Conservation (phyloP, 768 basidiomycete species). For the Tephrocybe sp. region DNA sequence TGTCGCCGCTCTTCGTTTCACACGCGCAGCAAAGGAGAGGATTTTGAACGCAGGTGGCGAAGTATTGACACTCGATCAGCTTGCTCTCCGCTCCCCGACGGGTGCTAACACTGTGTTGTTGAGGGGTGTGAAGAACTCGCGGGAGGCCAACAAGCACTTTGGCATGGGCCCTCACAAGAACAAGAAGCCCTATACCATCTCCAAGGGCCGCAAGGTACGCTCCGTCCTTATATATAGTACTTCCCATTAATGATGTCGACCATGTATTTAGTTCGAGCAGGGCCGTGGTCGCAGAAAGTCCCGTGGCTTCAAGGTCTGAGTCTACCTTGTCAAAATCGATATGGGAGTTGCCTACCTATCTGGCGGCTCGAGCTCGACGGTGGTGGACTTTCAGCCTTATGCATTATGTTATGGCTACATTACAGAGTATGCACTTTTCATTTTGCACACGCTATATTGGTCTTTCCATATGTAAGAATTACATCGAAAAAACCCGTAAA, state of each 20-base stretch:
- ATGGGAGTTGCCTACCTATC: conserved; percentile 22
- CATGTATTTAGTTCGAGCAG: conserved; percentile 75
- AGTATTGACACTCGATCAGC: conserved; percentile 92
- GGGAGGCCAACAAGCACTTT: conserved; percentile 97
- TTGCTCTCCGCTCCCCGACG: conserved; percentile 91
- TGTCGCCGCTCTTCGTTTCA: conserved; percentile 94
- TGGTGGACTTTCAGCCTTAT: conserved; percentile 30
- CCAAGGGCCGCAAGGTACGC: conserved; percentile 92
- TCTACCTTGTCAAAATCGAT: conserved; percentile 31
- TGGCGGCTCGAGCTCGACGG: conserved; percentile 24
- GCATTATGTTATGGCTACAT: conserved; percentile 32
- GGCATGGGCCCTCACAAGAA: conserved; percentile 98
- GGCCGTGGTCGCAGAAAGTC: conserved; percentile 99
- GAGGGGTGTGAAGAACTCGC: conserved; percentile 88
- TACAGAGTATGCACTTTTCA: conserved; percentile 27
- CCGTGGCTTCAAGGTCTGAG: conserved; percentile 92
- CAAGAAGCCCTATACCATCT: conserved; percentile 96
- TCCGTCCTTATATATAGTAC: background rate
- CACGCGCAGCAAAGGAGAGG: conserved; percentile 88
- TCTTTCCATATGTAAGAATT: conserved; percentile 9
- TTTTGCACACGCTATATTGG: conserved; percentile 20
- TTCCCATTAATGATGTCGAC: background rate
- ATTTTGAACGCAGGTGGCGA: conserved; percentile 97
- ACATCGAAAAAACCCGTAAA: background rate
- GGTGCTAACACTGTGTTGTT: conserved; percentile 94